Conservation (phyloP, 805 yeast genomes). For the Teunomyces lycoperdinae region DNA sequence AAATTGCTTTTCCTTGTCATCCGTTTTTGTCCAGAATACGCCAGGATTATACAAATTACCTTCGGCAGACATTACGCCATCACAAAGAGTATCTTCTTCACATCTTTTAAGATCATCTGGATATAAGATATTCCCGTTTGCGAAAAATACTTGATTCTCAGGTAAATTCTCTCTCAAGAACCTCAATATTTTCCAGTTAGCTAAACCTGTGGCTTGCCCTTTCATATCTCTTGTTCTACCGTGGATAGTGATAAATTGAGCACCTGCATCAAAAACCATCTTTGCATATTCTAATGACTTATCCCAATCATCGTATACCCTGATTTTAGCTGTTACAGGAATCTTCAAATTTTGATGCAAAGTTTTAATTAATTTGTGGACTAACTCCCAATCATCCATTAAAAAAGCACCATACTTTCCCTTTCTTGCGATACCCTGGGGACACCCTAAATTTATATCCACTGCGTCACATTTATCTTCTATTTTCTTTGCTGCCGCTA, state of each 20-base stretch:
- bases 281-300: conserved; percentile 84
- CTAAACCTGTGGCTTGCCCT: conserved; percentile 93
- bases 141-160: conserved; percentile 78
- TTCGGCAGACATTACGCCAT: conserved; percentile 97
- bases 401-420: conserved; percentile 95
- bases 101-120: conserved; percentile 80
- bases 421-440: conserved; percentile 93
- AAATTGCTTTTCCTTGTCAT: conserved; percentile 60
- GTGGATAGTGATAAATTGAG: conserved; percentile 91
- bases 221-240: conserved; percentile 97
- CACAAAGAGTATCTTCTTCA: conserved; percentile 60
- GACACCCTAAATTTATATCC: conserved; percentile 94
- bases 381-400: conserved; percentile 95
- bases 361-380: conserved; percentile 65
- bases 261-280: conserved; percentile 89
- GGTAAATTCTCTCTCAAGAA: conserved; percentile 78
- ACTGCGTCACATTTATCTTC: conserved; percentile 91
- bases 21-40: conserved; percentile 59
- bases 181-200: conserved; percentile 82
- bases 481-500: conserved; percentile 78
- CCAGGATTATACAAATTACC: conserved; percentile 94
- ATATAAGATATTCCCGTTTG: conserved; percentile 93
- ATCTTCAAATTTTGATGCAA: conserved; percentile 72
- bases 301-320: conserved; percentile 82
- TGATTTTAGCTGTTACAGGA: conserved; percentile 94